Evolutionary conservation across 1,139 yeast genomes (phyloP), one percentile per base, ranked within the genome.

Genomic region (Pichia inconspicua): DNA sequence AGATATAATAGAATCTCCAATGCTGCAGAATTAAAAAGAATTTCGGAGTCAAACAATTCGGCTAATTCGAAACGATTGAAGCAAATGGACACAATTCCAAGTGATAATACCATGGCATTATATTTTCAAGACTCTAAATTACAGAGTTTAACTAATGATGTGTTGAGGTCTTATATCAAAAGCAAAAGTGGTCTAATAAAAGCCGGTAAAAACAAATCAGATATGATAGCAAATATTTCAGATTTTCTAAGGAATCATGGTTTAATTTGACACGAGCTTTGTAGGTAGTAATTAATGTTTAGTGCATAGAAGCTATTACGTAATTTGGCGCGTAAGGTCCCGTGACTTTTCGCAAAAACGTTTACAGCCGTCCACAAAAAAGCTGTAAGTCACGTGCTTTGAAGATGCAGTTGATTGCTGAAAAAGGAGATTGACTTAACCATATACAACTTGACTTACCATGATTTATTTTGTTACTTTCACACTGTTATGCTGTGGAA

Each of bases 131-230:
- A 43, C 3, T 42, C 9, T n/a, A 38, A 44, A 4, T 40, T 50
- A 9, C 35, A 43, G 28, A 45, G 43, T n/a, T 45, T 47, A 19
- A 68, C 70, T 44, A 59, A 62, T 15, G 61, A 67, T 35, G 56
- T 57, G 5, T 65, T 76, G 63, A 45, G 54, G 7, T 55, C 60
- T 28, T 73, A 72, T 49, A 66, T 68, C 42, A 60, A 58, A 28
- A 61, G 63, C 27, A 67, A 72, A 53, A 67, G 67, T 40, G 58
- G 56, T 28, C 52, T 62, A 31, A 72, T 74, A 25, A 66, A 63
- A 32, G 51, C 56, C 34, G 78, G 71, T 0, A 56, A 64, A 1
- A 70, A 63, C 48, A 77, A 75, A 56, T 68, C 60, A 17, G 80
- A 70, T 35, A 58, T 75, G 58, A 66, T 76, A 31, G 68, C 66